Percentiles rank a stretch among this genome's conserved stretches.
phyloP scores from a whole-genome alignment of 805 yeast species.

The Lipomyces chichibuensis region DNA sequence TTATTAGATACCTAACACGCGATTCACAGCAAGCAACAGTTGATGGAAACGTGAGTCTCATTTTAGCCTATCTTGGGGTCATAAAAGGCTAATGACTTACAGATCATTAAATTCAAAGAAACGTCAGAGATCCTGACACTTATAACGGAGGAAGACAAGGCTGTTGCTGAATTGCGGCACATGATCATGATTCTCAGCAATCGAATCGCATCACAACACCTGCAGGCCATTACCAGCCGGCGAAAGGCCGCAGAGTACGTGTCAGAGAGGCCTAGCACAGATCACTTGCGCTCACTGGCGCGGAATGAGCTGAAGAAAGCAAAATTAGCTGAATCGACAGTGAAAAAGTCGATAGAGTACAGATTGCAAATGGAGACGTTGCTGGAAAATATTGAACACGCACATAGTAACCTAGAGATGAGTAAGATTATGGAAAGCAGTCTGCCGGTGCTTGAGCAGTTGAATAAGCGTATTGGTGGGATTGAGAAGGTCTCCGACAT shows the following conservation, averaged over 20 bases:
- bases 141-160: conserved; percentile 27
- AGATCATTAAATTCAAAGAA: conserved; percentile 13
- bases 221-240: conserved; percentile 8
- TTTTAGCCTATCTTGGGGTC: not conserved
- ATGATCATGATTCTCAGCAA: conserved; percentile 7
- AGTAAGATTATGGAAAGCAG: conserved; percentile 42
- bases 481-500: conserved; percentile 50
- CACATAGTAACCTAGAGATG: conserved; percentile 26
- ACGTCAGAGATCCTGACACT: not conserved
- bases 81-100: conserved; percentile 10
- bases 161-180: conserved; percentile 19
- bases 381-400: conserved; percentile 19
- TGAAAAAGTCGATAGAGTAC: conserved; percentile 8
- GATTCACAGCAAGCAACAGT: conserved; percentile 21
- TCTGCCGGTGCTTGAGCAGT: conserved; percentile 54
- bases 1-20: conserved; percentile 19
- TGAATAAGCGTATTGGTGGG: conserved; percentile 51
- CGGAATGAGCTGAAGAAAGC: conserved; percentile 17
- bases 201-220: conserved; percentile 13
- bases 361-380: conserved; percentile 23
- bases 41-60: conserved; percentile 10
- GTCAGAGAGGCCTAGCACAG: conserved; percentile 14
- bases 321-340: conserved; percentile 16
- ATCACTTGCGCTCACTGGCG: conserved; percentile 16
- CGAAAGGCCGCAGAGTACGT: conserved; percentile 12